phyloP scores from a whole-genome alignment of 192 early-diverging fungal species.

The Phlyctochytrium planicorne region DNA sequence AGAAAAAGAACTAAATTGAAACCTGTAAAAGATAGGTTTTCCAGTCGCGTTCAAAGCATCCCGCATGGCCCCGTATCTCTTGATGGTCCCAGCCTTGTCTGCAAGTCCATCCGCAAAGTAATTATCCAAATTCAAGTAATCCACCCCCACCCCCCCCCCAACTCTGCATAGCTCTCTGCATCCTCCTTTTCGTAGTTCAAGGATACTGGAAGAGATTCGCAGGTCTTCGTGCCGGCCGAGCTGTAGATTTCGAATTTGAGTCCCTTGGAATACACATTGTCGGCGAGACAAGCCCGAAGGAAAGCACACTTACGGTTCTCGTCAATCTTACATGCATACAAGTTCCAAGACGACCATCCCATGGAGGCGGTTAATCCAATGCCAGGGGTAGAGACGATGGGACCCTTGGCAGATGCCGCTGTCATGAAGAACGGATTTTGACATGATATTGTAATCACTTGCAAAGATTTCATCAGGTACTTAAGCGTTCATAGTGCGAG shows the following conservation, averaged over 20 bases:
- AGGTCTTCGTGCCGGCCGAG: slow-evolving; percentile 48
- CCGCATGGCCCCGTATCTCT: slow-evolving; percentile 31
- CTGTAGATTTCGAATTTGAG: slow-evolving; percentile 43
- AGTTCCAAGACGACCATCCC: slow-evolving; percentile 63
- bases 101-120: slow-evolving; percentile 45
- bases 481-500: no score
- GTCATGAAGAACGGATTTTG: no score
- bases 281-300: slow-evolving; percentile 54
- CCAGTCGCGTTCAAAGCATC: slow-evolving; percentile 50
- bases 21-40: slow-evolving; percentile 42
- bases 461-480: no score
- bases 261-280: slow-evolving; percentile 51
- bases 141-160: slow-evolving; percentile 47
- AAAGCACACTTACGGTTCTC: slow-evolving; percentile 41
- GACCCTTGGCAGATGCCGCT: no score
- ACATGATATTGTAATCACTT: no score
- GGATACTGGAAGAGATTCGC: slow-evolving; percentile 49
- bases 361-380: slow-evolving; percentile 37
- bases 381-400: slow-evolving; percentile 16
- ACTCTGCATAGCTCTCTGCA: slow-evolving; percentile 46
- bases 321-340: slow-evolving; percentile 50
- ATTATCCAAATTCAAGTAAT: slow-evolving; percentile 65
- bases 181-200: slow-evolving; percentile 47
- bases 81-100: slow-evolving; percentile 16
- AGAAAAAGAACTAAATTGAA: slow-evolving; percentile 37